These are phyloP conservation scores for Gastrodia elata DNA, from an alignment of 106 monocot genomes.

Conservation along the genomic window DNA sequence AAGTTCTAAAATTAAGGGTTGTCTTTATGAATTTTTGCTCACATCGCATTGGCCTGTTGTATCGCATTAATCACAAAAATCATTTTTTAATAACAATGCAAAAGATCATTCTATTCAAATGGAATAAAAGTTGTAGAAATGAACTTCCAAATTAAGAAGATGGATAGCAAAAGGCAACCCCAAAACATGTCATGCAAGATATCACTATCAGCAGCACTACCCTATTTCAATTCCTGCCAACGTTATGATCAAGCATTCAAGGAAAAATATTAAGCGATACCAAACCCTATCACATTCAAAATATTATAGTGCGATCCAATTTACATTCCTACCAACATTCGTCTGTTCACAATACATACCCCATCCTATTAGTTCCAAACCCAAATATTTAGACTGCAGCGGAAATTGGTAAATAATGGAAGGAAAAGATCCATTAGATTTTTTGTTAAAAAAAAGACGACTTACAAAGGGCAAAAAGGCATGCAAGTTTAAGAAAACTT, in stretches of 20 bases:
- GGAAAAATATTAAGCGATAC: neutral
- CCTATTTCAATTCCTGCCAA: neutral
- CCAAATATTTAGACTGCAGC: neutral
- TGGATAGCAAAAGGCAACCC: neutral
- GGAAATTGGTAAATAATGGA: neutral
- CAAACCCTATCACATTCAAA: neutral
- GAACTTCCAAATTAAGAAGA: neutral
- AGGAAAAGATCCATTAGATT: neutral
- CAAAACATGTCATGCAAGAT: neutral
- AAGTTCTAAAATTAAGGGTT: too few relatives aligned
- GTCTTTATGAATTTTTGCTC: neutral
- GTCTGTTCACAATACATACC: neutral
- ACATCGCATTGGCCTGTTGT: neutral
- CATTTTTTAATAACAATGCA: neutral
- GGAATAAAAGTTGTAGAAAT: neutral
- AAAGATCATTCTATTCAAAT: neutral
- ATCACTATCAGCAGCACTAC: neutral
- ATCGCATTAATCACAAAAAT: neutral
- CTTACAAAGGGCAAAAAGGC: too few relatives aligned
- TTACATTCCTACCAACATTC: neutral
- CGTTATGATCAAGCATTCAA: neutral
- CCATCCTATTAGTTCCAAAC: neutral
- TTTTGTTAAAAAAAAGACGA: neutral
- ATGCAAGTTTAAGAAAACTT: too few relatives aligned
- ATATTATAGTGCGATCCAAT: neutral